Evolutionary conservation across 345 rosid species (phyloP).

Genomic region (Corymbia maculata): DNA sequence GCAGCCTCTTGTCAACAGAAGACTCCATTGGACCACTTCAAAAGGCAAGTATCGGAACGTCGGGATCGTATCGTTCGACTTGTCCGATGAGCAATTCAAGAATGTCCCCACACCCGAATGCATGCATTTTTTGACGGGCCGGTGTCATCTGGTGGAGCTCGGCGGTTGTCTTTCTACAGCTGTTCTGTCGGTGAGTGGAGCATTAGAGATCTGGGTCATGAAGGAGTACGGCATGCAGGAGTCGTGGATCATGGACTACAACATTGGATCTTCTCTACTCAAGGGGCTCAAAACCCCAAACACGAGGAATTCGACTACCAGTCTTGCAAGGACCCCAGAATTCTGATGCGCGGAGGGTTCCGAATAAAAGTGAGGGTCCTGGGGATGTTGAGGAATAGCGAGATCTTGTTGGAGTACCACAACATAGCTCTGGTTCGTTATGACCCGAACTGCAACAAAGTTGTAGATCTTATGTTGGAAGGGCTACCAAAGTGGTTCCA

Average conservation of each 20-base stretch:
- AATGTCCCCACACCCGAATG: background rate
- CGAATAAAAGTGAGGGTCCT: background rate
- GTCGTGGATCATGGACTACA: conserved; percentile 19
- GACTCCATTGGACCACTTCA: conserved; percentile 18
- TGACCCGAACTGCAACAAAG: background rate
- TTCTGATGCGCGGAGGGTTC: background rate
- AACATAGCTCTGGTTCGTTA: conserved; percentile 5
- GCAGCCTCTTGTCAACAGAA: conserved; percentile 13
- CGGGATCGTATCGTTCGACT: conserved; percentile 7
- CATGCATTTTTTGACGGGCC: background rate
- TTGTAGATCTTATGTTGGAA: conserved; percentile 1
- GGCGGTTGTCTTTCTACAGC: conserved; percentile 9
- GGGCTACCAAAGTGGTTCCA: conserved; percentile 15
- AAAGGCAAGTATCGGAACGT: background rate
- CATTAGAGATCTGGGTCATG: conserved; percentile 15
- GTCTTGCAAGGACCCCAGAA: background rate
- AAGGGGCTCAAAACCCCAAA: background rate
- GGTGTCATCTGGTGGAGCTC: background rate
- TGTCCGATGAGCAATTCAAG: conserved; percentile 10
- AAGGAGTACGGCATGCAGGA: conserved; percentile 9
- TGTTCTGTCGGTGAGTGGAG: background rate
- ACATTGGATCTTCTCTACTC: background rate
- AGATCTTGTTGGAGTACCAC: conserved; percentile 5
- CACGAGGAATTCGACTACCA: background rate
- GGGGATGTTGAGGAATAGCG: conserved; percentile 7